Percentiles rank a stretch among this genome's conserved stretches.
phyloP scores from a whole-genome alignment of 805 yeast species.

The Candida arabinofermentans region DNA sequence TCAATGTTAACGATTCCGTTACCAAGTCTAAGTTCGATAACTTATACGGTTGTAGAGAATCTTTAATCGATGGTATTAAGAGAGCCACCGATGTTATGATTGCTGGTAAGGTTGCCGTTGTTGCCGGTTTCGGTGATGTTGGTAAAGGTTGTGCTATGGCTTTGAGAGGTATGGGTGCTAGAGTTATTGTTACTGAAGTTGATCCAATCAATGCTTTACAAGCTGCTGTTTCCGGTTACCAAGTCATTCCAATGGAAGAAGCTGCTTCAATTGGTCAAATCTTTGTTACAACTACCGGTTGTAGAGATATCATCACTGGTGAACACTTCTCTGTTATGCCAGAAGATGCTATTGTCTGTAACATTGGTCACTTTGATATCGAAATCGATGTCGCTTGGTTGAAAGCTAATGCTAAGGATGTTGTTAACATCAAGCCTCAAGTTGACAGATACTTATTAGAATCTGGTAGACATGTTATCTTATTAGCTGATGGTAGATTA shows the following conservation, averaged over 20 bases:
- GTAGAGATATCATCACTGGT: conserved; percentile 95
- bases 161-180: conserved; percentile 97
- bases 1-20: conserved; percentile 97
- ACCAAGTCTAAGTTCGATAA: conserved; percentile 99
- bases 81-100: conserved; percentile 99
- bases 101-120: conserved; percentile 98
- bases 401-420: conserved; percentile 88
- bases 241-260: conserved; percentile 92
- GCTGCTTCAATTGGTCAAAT: conserved; percentile 92
- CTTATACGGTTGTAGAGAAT: conserved; percentile 99
- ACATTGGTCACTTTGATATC: conserved; percentile 99
- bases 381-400: conserved; percentile 99
- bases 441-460: conserved; percentile 94
- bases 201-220: conserved; percentile 99
- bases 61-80: conserved; percentile 97
- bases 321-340: conserved; percentile 90
- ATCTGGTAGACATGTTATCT: conserved; percentile 88
- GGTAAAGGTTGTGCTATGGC: conserved; percentile 99
- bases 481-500: conserved; percentile 98
- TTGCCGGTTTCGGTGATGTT: conserved; percentile 99
- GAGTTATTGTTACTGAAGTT: conserved; percentile 94
- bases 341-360: conserved; percentile 98
- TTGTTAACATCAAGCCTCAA: conserved; percentile 97
- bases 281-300: conserved; percentile 98
- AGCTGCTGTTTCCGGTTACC: conserved; percentile 99